Base-by-base conservation (phyloP, 139 green algal genomes). In the Volvox africanus region DNA sequence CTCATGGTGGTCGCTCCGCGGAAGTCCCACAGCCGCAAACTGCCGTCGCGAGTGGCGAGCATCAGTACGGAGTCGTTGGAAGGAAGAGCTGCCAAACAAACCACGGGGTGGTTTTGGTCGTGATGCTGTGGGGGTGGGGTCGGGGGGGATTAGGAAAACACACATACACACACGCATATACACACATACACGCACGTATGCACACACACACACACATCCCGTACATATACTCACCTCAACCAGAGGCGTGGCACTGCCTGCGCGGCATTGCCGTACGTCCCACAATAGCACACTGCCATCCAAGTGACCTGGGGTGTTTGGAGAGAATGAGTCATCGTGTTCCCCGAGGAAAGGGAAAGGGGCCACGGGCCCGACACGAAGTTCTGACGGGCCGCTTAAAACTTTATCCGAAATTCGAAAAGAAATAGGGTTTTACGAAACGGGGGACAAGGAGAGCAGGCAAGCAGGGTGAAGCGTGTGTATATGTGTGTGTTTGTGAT, bases 221-320 rank as follows among this genome's bases (percentile, higher is more conserved):
- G 44, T 55, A 55, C 44, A 55, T 55, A 55, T 5, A 61, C 55
- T 21, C 76, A 91, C 87, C 87, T 94, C 89, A 0, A 90, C 19
- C 36, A 92, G 69, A 1, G 92, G 86, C 50, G 44, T 26, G 28
- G 80, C 91, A n/a, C 77, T 75, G 0, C 92, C 92, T 33, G 87
- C 88, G 18, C 88, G 55, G 62, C 84, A 92, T 37, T 96, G 94
- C 37, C 95, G 89, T 44, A 95, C 11, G 88, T 98, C 96, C 96
- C 96, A 98, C 80, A 98, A 92, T 28, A 95, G 92, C 87, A 98
- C 91, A 33, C 90, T 95, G 62, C 96, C 96, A 73, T 98, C 95
- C 86, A 96, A 92, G 91, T 98, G 96, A 62, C 95, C 96, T 83
- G 91, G 0, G 1, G 65, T 73, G 65, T 24, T 9, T 14, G 44